A percentile compares a stretch with the other conserved stretches of the same genome.
Evolutionary conservation across 2,329 filamentous ascomycete genomes (phyloP).

Genomic region (Alternaria arborescens): DNA sequence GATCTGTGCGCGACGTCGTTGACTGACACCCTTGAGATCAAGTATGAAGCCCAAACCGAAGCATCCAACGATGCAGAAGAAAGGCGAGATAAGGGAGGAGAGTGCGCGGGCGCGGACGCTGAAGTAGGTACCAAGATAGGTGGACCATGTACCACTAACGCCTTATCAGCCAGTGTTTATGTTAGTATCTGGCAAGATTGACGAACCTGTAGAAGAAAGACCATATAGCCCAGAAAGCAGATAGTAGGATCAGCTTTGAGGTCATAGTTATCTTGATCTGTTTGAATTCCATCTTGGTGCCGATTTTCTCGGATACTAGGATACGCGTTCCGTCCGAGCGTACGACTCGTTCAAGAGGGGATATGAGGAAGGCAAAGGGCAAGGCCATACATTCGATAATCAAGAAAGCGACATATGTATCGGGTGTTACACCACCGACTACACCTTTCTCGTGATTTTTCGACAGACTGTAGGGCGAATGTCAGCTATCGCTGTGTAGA

Average conservation of each 20-base stretch:
- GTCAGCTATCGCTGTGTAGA: not conserved
- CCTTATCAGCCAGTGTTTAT: slow-evolving; percentile 2
- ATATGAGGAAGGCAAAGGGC: slow-evolving; percentile 58
- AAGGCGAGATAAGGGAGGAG: slow-evolving; percentile 58
- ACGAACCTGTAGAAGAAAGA: slow-evolving; percentile 55
- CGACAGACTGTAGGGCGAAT: slow-evolving; percentile 21
- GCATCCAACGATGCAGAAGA: slow-evolving; percentile 61
- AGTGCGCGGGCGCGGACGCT: slow-evolving; percentile 56
- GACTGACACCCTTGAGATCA: slow-evolving; percentile 71
- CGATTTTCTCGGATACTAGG: slow-evolving; percentile 53
- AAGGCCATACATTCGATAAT: slow-evolving; percentile 59
- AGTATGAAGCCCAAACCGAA: slow-evolving; percentile 65
- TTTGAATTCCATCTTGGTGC: slow-evolving; percentile 52
- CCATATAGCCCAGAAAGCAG: slow-evolving; percentile 57
- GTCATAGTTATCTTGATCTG: slow-evolving; percentile 51
- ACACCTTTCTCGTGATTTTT: slow-evolving; percentile 40
- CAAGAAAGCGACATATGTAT: slow-evolving; percentile 59
- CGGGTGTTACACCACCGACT: slow-evolving; percentile 53
- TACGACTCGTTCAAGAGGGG: slow-evolving; percentile 57
- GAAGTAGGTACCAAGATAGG: slow-evolving; percentile 57
- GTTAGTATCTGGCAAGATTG: not conserved
- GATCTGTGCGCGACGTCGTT: slow-evolving; percentile 58
- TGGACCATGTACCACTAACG: slow-evolving; percentile 56
- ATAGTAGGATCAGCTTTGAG: slow-evolving; percentile 52
- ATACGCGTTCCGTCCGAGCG: slow-evolving; percentile 58